Evolutionary conservation across 1,284 basidiomycete genomes (phyloP).

Genomic region (Stereum hirsutum): DNA sequence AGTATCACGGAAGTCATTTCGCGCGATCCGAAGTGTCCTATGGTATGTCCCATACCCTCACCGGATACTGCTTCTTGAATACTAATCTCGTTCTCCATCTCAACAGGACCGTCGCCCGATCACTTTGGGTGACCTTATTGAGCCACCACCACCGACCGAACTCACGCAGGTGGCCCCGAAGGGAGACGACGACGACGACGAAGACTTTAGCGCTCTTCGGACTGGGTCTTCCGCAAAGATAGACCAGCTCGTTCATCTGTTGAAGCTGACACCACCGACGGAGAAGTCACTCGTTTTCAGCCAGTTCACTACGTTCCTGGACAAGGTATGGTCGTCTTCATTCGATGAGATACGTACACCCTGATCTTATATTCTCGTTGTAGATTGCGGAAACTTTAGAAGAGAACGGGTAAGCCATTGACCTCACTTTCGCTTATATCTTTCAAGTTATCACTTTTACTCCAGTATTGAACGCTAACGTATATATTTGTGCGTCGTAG

Average conservation of each 20-base stretch:
- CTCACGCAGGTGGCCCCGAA: slow-evolving; percentile 46
- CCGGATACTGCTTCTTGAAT: slow-evolving; percentile 1
- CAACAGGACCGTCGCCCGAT: slow-evolving; percentile 64
- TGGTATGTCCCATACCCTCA: slow-evolving; percentile 33
- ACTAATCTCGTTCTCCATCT: slow-evolving; percentile 4
- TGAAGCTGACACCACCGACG: slow-evolving; percentile 54
- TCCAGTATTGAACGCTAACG: slow-evolving; percentile 8
- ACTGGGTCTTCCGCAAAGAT: slow-evolving; percentile 74
- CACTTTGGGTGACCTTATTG: slow-evolving; percentile 50
- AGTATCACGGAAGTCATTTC: slow-evolving; percentile 63
- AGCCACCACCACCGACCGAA: slow-evolving; percentile 57
- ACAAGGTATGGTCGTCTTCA: slow-evolving; percentile 41
- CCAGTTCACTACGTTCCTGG: slow-evolving; percentile 79
- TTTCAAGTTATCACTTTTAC: not conserved
- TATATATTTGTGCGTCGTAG: slow-evolving; percentile 26
- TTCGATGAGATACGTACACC: not conserved
- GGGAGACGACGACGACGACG: slow-evolving; percentile 30
- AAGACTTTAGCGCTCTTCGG: slow-evolving; percentile 27
- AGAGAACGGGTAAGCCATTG: slow-evolving; percentile 50
- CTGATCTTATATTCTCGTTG: not conserved
- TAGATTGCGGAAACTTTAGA: slow-evolving; percentile 67
- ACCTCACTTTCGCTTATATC: too few relatives aligned
- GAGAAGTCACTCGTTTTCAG: slow-evolving; percentile 83
- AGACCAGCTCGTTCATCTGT: slow-evolving; percentile 65
- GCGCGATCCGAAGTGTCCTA: slow-evolving; percentile 69